These are phyloP conservation scores for Carex parvula DNA, from an alignment of 176 grass and related monocot species.

Conservation along the genomic window DNA sequence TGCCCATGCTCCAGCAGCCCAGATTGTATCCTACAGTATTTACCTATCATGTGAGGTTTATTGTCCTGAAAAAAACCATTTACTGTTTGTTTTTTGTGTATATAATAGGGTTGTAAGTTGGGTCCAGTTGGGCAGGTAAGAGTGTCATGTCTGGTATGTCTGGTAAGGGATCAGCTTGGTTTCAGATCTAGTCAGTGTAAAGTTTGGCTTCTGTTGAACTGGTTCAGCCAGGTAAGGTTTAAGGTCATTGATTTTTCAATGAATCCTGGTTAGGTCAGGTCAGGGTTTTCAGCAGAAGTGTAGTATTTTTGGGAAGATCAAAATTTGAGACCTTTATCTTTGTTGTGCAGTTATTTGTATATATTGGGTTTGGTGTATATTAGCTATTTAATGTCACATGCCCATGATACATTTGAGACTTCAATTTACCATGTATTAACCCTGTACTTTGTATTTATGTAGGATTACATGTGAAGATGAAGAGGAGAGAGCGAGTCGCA, in stretches of 20 bases:
- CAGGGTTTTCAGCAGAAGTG: neutral
- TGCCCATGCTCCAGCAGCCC: too few species aligned
- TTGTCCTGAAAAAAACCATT: neutral
- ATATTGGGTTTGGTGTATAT: neutral
- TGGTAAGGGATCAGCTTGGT: neutral
- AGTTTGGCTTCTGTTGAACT: neutral
- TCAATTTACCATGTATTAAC: neutral
- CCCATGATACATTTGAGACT: neutral
- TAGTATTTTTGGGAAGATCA: neutral
- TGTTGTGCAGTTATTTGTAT: neutral
- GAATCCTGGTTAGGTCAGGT: neutral
- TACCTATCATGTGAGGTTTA: neutral
- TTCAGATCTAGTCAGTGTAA: neutral
- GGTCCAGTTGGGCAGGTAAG: neutral
- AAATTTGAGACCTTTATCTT: too few species aligned
- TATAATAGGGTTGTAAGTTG: too few species aligned
- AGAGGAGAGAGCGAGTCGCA: slow-evolving; percentile 84
- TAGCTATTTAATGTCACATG: neutral
- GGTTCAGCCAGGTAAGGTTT: neutral
- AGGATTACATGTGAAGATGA: slow-evolving; percentile 75
- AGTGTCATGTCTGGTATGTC: neutral
- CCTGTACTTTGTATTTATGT: neutral
- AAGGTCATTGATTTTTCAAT: neutral
- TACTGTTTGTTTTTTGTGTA: too few species aligned
- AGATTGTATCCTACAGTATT: too few species aligned